A percentile compares a stretch with the other conserved stretches of the same genome.
Conservation (phyloP, 345 rosid species). For the Excoecaria cochinchinensis region DNA sequence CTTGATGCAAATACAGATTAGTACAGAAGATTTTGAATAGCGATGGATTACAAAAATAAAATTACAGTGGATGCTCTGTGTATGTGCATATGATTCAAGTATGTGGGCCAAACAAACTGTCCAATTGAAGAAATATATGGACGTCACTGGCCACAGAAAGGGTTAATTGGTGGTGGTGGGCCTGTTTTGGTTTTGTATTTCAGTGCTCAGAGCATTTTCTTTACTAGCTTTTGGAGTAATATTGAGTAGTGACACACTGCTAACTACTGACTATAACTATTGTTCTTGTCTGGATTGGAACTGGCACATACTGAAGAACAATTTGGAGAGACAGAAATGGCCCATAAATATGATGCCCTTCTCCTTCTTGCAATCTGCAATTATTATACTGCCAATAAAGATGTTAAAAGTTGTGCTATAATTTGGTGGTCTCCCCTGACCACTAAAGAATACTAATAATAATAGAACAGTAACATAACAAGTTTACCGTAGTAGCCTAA, state of each 20-base stretch:
- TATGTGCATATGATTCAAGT: not conserved
- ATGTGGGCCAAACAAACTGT: not conserved
- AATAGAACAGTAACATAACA: no score
- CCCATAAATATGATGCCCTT: slow-evolving; percentile 5
- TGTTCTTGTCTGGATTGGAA: slow-evolving; percentile 27
- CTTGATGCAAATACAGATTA: no score
- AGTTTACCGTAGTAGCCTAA: no score
- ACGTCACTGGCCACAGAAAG: not conserved
- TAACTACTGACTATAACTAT: not conserved
- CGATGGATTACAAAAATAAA: no score
- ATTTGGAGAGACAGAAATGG: slow-evolving; percentile 6
- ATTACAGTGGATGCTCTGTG: no score
- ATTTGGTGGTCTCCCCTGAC: no score
- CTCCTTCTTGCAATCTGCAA: slow-evolving; percentile 8
- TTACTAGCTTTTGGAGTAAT: not conserved
- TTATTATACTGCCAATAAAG: no score
- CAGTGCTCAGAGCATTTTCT: slow-evolving; percentile 2
- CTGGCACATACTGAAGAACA: slow-evolving; percentile 22
- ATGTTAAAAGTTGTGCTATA: no score
- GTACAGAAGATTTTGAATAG: no score
- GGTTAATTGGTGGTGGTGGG: not conserved
- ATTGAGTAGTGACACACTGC: slow-evolving; percentile 14
- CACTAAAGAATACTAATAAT: no score
- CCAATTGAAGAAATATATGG: not conserved
- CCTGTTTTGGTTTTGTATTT: not conserved